phyloP scores from a whole-genome alignment of 2,329 filamentous ascomycete genomes.

The Fusarium pseudocircinatum region DNA sequence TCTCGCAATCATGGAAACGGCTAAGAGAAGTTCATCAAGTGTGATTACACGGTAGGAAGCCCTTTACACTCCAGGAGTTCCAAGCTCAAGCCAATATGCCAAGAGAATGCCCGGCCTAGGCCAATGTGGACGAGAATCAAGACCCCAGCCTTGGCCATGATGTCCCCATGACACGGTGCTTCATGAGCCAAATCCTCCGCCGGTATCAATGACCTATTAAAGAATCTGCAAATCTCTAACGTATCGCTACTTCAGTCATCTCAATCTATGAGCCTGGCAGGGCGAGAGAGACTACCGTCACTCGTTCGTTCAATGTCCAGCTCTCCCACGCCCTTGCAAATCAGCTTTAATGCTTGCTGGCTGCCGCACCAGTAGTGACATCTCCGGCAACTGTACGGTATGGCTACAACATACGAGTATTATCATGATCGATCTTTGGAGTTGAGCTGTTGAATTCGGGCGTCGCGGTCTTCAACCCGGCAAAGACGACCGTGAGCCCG shows the following conservation, averaged over 20 bases:
- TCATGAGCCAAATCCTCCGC: too few relatives aligned
- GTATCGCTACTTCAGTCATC: background rate
- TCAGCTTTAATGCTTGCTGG: background rate
- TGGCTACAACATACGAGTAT: too few relatives aligned
- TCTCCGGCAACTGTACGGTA: background rate
- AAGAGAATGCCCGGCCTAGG: background rate
- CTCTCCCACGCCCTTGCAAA: background rate
- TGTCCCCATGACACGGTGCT: too few relatives aligned
- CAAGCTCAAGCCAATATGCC: background rate
- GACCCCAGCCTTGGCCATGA: too few relatives aligned
- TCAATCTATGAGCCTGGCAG: background rate
- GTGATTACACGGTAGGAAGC: background rate
- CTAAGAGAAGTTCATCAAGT: background rate
- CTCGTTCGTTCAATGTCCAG: background rate
- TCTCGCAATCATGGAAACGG: background rate
- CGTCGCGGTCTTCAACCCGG: background rate
- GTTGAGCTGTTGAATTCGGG: background rate
- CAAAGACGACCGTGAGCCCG: background rate
- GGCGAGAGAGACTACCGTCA: background rate
- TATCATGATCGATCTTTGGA: background rate
- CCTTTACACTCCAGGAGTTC: background rate
- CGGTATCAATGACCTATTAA: background rate
- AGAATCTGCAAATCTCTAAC: background rate
- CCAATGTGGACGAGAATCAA: background rate
- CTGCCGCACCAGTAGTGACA: background rate